Percentiles rank a stretch among this genome's conserved stretches.
phyloP scores from a whole-genome alignment of 768 basidiomycete genomes.

The Trametes maxima region DNA sequence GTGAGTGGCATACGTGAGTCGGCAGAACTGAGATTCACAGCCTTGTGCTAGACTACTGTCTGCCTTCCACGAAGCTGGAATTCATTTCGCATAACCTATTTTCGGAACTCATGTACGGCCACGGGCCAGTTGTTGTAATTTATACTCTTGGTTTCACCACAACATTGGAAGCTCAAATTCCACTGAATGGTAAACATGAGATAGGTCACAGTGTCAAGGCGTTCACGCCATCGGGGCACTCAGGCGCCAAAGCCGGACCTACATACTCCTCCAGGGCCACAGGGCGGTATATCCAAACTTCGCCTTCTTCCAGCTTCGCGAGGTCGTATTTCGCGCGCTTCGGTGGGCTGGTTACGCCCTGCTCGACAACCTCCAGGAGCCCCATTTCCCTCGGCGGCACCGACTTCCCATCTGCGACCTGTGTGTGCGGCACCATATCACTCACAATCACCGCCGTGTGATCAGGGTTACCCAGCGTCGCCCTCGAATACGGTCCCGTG shows the following conservation, averaged over 20 bases:
- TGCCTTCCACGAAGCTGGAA: constrained; percentile 73
- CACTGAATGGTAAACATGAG: neutral
- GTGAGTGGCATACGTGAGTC: constrained; percentile 45
- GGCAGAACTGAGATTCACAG: neutral
- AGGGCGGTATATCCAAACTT: constrained; percentile 61
- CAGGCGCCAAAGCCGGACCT: constrained; percentile 27
- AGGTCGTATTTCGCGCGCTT: constrained; percentile 46
- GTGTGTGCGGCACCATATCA: constrained; percentile 38
- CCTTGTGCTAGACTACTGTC: constrained; percentile 56
- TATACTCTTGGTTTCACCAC: neutral
- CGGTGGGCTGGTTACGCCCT: constrained; percentile 48
- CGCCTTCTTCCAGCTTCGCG: constrained; percentile 46
- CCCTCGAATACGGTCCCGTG: constrained; percentile 20
- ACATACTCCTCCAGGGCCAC: constrained; percentile 43
- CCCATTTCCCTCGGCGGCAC: constrained; percentile 44
- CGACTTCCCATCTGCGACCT: constrained; percentile 36
- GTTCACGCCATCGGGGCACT: constrained; percentile 27
- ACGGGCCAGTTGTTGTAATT: constrained; percentile 9
- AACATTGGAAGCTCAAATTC: neutral
- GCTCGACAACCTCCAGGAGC: constrained; percentile 55
- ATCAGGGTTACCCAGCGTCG: constrained; percentile 51
- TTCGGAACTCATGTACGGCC: neutral
- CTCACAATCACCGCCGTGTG: constrained; percentile 55
- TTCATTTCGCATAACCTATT: constrained; percentile 61
- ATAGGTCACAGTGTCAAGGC: constrained; percentile 1